Evolutionary conservation across 1,284 basidiomycete genomes (phyloP), one percentile per base, ranked within the genome.

Genomic region (Ceratobasidium sp.): DNA sequence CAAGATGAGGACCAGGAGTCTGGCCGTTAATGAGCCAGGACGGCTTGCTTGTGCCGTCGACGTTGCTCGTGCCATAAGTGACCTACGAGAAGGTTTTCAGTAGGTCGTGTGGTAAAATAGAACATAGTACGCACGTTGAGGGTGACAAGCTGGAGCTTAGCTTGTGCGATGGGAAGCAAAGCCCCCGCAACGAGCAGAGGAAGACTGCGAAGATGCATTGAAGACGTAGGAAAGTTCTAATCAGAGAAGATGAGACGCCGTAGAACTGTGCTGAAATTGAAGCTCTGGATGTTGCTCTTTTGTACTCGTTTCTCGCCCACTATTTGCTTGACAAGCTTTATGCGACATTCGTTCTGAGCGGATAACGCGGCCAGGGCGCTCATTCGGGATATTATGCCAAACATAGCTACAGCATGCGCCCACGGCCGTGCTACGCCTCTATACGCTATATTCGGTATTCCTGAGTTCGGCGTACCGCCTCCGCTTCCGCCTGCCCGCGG

Each of bases 21-120:
- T 61, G 52, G 28, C 78, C 78, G 50, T 79, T 79, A 42, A 79
- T 57, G 17, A 77, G 67, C 40, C 61, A 79, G 12, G 69, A 66
- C 13, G 52, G 48, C 23, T 52, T 77, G 38, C 65, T 65, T 2
- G 56, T 71, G 15, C 69, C 69, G 23, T 71, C 69, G 3, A 38
- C 38, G 40, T 71, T 71, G 69, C 38, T 71, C n/a, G 69, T 71
- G 69, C 69, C 69, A 38, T 71, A 59, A 17, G 69, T 71, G 42
- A 71, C 33, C 69, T 71, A 26, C 33, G 40, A 23, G 42, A 44
- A 23, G 23, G 56, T 33, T 17, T 12, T 59, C 23, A 71, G 38
- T 26, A n/a, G 1, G 13, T 10, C 17, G 15, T 20, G 10, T 26
- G 9, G 23, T 33, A 20, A 9, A 46, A 42, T n/a, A n/a, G n/a